Evolutionary conservation across 2,329 filamentous ascomycete species (phyloP), one percentile per base, ranked within the genome.

Genomic region (Pyrenochaeta sp.): DNA sequence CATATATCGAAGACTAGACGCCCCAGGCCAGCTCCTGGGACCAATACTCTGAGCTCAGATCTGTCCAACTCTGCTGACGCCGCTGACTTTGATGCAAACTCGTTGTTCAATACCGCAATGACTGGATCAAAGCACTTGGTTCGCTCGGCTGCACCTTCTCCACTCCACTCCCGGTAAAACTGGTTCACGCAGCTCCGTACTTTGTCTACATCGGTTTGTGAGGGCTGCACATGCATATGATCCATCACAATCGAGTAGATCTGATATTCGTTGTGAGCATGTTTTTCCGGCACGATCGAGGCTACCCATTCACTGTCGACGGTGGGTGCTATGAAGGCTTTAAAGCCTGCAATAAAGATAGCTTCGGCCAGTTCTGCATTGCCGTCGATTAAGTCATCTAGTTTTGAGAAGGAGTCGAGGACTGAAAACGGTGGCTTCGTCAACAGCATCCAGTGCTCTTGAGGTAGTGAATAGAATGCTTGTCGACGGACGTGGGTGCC

Each of bases 121-220:
- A 98, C 84, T 0, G 91, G 92, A 0, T 81, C 83, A 69, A 95
- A 96, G 69, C 90, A 92, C 2, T 86, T 86, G n/a, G 85, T 81
- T 33, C 95, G 82, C 79, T 99, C 96, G 0, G 75, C 71, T 2
- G 79, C 80, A 0, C 94, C 95, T 67, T 90, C 92, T 1, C 81
- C 83, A 20, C 91, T 92, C 95, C 96, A 99, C 75, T 99, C 95
- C 14, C 95, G 88, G 75, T 93, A 98, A 73, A 98, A 91, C 71
- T 99, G 95, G 10, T 94, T 87, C 45, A 99, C 83, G 1, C 93
- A 98, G 68, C 92, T 96, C 58, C 92, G 86, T 1, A 94, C 93
- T 77, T 98, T 99, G 72, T 96, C 92, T 47, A 96, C 81, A 68
- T 98, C 94, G 18, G 81, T 81, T 21, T 86, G 78, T 37, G 88